These are phyloP conservation scores for Emericellopsis cladophorae DNA, from an alignment of 2,329 filamentous ascomycete species.

Conservation along the genomic window DNA sequence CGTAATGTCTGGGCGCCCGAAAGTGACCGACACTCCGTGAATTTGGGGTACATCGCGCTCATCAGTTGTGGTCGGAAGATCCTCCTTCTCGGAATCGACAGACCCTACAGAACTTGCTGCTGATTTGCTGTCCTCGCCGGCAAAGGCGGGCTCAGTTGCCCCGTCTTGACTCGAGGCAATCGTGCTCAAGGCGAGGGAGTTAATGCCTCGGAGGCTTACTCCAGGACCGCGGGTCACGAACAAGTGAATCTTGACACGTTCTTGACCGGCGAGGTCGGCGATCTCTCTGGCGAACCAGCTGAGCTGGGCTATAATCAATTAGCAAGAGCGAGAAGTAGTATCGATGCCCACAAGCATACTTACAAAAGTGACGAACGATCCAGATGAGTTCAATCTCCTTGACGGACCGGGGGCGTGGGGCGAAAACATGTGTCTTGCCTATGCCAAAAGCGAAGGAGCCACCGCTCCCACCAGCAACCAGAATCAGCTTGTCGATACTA, in stretches of 20 bases:
- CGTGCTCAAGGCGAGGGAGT: too few species aligned
- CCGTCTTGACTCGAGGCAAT: too few species aligned
- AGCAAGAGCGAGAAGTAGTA: background rate
- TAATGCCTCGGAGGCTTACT: background rate
- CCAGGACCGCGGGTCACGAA: conserved; percentile 17
- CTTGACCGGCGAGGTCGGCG: conserved; percentile 13
- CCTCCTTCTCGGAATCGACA: conserved; percentile 2
- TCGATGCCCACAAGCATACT: conserved; percentile 5
- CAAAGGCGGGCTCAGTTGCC: too few species aligned
- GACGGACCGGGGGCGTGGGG: conserved; percentile 1
- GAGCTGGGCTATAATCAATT: conserved; percentile 14
- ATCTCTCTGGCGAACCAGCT: conserved; percentile 24
- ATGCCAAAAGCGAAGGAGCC: conserved; percentile 40
- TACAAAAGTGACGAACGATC: conserved; percentile 23
- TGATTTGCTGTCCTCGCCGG: too few species aligned
- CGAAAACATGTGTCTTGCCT: conserved; percentile 5
- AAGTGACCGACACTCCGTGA: conserved; percentile 11
- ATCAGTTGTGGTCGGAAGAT: background rate
- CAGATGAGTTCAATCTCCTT: conserved; percentile 22
- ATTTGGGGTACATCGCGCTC: background rate
- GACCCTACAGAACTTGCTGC: background rate
- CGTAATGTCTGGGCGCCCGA: conserved; percentile 22
- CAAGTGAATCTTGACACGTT: conserved; percentile 16
- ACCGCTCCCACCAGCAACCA: conserved; percentile 48
- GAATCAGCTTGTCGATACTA: conserved; percentile 40